Evolutionary conservation across 495 filamentous ascomycete species (phyloP), one percentile per base, ranked within the genome.

Genomic region (Xylaria longipes): DNA sequence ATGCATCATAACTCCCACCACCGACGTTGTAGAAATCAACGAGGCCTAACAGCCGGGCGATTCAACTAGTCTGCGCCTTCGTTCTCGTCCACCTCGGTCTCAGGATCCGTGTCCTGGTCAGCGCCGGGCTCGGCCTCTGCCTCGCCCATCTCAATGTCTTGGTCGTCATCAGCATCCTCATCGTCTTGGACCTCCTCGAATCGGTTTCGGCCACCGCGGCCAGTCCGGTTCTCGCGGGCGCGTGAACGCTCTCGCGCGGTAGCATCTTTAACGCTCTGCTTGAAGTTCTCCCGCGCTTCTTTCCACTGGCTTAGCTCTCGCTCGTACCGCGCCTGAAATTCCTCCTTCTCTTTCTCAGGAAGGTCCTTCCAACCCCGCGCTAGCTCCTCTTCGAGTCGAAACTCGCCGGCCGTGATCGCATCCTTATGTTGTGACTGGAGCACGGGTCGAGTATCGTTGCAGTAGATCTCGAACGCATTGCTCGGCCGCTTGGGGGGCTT

Each of bases 391-490:
- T 89, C 85, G 25, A 84, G 71, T 37, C 75, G 77, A 48, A 80
- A 78, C 33, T 81, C 80, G 41, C 80, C 79, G 0, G 83, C 79
- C 2, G 73, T 71, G 35, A 81, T 80, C 58, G 78, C 76, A 29
- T 82, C 78, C 54, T 80, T 78, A 58, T 80, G 72, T 70, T 84
- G 73, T n/a, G 79, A 75, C 39, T 80, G 76, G 5, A 85, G 70
- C 9, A 81, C 54, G 3, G 80, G 76, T 39, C 85, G 76, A 15
- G 77, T 78, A 58, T 87, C 84, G 61, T 83, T 80, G 72, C 82
- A 86, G 76, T 85, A 88, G 15, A 88, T 77, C 45, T 88, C 85
- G 73, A 88, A 88, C 5, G 85, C 83, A 64, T 74, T 85, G 65
- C 80, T 82, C 8, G 83, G 82, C 52, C 81, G 82, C 67, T 82